Percentiles rank a stretch among this genome's conserved stretches.
Evolutionary conservation across 768 basidiomycete species (phyloP).

Genomic region (Nidularia pulvinata): DNA sequence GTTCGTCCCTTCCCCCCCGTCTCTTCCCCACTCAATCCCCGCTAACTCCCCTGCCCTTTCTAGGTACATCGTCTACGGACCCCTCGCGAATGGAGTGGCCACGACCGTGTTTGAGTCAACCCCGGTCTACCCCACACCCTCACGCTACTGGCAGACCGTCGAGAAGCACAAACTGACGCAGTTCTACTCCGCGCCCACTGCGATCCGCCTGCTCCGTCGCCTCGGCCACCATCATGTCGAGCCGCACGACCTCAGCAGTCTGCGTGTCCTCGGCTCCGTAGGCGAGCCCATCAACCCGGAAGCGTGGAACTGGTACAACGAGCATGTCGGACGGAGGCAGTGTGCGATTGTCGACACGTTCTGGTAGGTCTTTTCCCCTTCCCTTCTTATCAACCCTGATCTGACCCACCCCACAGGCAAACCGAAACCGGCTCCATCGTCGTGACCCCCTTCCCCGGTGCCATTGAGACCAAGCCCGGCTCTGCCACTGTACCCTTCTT

Average conservation of each 20-base stretch:
- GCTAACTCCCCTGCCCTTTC: background rate
- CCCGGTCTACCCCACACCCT: constrained; percentile 94
- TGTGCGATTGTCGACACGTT: constrained; percentile 96
- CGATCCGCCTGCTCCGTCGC: constrained; percentile 84
- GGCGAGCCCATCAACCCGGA: constrained; percentile 99
- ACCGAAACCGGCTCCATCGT: constrained; percentile 98
- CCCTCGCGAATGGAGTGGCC: constrained; percentile 82
- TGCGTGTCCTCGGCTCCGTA: constrained; percentile 90
- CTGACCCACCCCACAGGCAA: constrained; percentile 54
- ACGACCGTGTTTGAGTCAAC: constrained; percentile 96
- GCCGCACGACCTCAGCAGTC: constrained; percentile 73
- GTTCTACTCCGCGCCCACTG: constrained; percentile 93
- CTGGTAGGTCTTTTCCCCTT: constrained; percentile 46
- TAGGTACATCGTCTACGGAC: constrained; percentile 94
- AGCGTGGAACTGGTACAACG: constrained; percentile 99
- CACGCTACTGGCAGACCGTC: constrained; percentile 97
- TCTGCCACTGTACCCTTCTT: constrained; percentile 98
- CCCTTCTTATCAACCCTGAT: constrained; percentile 5
- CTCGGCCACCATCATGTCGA: constrained; percentile 88
- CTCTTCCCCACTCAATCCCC: constrained; percentile 4
- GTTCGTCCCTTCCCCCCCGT: constrained; percentile 25
- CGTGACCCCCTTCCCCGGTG: constrained; percentile 95
- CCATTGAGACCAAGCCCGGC: constrained; percentile 94
- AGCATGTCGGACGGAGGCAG: constrained; percentile 84
- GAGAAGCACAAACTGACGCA: constrained; percentile 93